phyloP scores from a whole-genome alignment of 441 rosid genomes.

The Sinapis alba region DNA sequence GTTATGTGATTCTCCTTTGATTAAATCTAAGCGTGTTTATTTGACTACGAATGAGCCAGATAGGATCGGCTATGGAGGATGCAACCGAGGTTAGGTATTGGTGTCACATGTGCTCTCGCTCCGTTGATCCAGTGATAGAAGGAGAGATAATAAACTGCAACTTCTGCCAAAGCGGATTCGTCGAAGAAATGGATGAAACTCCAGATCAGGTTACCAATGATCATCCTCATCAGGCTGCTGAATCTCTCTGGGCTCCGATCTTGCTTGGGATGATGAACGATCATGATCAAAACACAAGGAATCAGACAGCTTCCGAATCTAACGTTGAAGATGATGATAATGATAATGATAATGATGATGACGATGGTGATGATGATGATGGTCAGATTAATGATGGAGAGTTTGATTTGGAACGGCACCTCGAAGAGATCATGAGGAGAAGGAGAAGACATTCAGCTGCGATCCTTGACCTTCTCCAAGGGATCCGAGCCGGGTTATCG shows the following conservation, averaged over 20 bases:
- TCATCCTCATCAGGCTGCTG: slow-evolving; percentile 8
- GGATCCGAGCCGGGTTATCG: slow-evolving; percentile 58
- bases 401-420: slow-evolving; percentile 49
- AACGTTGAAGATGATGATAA: slow-evolving; percentile 32
- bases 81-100: slow-evolving; percentile 57
- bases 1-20: neutral
- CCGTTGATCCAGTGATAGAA: slow-evolving; percentile 64
- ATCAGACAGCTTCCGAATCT: slow-evolving; percentile 40
- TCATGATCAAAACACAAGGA: slow-evolving; percentile 48
- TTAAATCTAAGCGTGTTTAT: neutral
- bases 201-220: slow-evolving; percentile 47
- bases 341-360: neutral
- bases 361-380: neutral
- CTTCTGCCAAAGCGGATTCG: slow-evolving; percentile 62
- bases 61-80: slow-evolving; percentile 51
- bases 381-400: slow-evolving; percentile 37
- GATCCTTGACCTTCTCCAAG: slow-evolving; percentile 63
- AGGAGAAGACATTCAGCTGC: slow-evolving; percentile 68
- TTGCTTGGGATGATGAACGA: slow-evolving; percentile 79
- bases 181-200: slow-evolving; percentile 58
- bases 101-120: slow-evolving; percentile 70
- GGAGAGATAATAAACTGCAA: slow-evolving; percentile 68
- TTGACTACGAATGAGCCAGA: slow-evolving; percentile 3
- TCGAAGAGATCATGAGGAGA: slow-evolving; percentile 62
- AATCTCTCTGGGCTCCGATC: slow-evolving; percentile 82